Percentiles rank a stretch among this genome's conserved stretches.
Evolutionary conservation across 768 basidiomycete species (phyloP).

Genomic region (Suillus occidentalis): DNA sequence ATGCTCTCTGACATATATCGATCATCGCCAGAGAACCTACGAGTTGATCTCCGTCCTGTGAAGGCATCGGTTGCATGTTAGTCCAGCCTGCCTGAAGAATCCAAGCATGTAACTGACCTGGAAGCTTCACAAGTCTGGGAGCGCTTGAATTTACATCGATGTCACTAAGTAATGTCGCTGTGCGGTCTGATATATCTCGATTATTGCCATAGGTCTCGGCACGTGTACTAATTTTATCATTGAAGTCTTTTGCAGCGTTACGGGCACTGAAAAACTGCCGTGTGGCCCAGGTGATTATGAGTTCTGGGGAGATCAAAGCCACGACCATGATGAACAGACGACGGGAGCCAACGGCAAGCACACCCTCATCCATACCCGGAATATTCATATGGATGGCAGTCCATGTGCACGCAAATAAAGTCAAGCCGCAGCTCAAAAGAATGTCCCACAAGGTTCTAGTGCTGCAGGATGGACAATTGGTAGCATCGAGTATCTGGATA

Average conservation of each 20-base stretch:
- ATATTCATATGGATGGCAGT: background rate
- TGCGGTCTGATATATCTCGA: background rate
- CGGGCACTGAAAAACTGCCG: constrained; percentile 19
- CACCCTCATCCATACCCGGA: background rate
- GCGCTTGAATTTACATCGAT: no score
- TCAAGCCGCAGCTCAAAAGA: background rate
- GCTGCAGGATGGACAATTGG: background rate
- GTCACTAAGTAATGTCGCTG: no score
- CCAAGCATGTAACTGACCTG: no score
- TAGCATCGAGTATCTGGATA: background rate
- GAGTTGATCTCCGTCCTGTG: no score
- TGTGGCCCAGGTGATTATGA: constrained; percentile 20
- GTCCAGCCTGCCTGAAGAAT: no score
- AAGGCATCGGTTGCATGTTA: no score
- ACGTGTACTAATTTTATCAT: background rate
- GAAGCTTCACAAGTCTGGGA: no score
- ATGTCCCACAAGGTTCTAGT: background rate
- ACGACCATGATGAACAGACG: constrained; percentile 14
- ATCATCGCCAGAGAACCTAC: no score
- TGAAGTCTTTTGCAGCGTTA: background rate
- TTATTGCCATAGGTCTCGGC: background rate
- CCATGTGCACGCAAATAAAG: background rate
- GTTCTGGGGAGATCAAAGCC: constrained; percentile 24
- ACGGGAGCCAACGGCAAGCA: background rate
- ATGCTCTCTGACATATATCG: no score